Evolutionary conservation across 148 eudicot genomes (phyloP), one percentile per base, ranked within the genome.

Genomic region (Chenopodium berlandieri): DNA sequence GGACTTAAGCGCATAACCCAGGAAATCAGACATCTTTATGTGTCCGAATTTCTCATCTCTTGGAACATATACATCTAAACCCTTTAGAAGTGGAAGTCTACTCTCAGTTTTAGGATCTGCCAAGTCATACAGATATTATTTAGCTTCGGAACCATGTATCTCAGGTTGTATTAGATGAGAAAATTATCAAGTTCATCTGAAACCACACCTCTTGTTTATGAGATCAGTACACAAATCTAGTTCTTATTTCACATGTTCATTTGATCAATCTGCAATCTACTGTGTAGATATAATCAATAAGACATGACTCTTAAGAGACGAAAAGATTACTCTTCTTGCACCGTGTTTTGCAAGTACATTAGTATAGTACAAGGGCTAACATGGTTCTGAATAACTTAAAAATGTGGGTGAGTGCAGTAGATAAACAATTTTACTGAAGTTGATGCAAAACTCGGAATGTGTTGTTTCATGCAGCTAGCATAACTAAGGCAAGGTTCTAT

Each of bases 41-140:
- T 88, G 91, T 30, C 93, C 89, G 58, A 94, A 90, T 73, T 86
- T 84, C 79, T 94, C 98, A 62, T 94, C 98, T 83, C 95, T 89
- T 34, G 98, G 98, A 71, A 91, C 92, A 82, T 92, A 94, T 65
- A 92, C 85, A 48, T 79, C 79, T 86, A 92, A 67, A 84, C 90
- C 88, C 79, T 74, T 63, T 30, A 83, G 44, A 32, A 91, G 87
- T 20, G 95, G 94, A 63, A 92, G 74, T 81, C 91, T 88, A 75
- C 95, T 92, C 80, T 94, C 98, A 8, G 84, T 78, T 16, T 78
- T 86, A 13, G 94, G 90, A 87, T 94, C 98, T 94, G 90, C 40
- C 70, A 78, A 30, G 70, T 77, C 34, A 68, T 71, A 10, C 37
- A 76, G 34, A 58, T 13, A 25, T 32, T 13, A 25, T 32, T 58